Evolutionary conservation across 139 green algal genomes (phyloP), one percentile per base, ranked within the genome.

Genomic region (Coccomyxa sp.): DNA sequence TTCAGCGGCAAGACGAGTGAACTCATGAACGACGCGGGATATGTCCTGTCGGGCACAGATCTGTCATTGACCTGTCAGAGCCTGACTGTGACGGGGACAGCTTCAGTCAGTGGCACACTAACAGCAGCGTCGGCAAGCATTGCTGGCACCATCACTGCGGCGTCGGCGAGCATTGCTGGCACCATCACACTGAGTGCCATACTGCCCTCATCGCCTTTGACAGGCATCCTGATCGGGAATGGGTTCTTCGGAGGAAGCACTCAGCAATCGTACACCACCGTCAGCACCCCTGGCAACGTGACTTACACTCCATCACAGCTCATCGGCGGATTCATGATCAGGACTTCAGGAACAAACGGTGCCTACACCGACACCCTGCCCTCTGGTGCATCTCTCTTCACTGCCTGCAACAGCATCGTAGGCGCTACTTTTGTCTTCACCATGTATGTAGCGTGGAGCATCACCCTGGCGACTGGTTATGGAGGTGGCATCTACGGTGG

Each of bases 251-350:
- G 44, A 58, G 44, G 44, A 58, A 58, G 44, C 44, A 58, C 44
- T 58, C 44, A 58, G 44, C 44, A 58, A 58, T 58, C 44, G 44
- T 58, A 58, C 44, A 58, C 44, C 44, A 58, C 44, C 44, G 44
- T 58, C 44, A 58, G 44, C 44, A 58, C 44, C 44, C 44, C 44
- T 58, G 44, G 44, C 44, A 58, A 58, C 44, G 44, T 58, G 44
- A 58, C 44, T 58, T 58, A 58, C 44, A 58, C 44, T 58, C 44
- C 44, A 58, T 58, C 44, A 58, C 44, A 58, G 44, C 44, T 58
- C 44, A 58, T 58, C 44, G 44, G 44, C 44, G 44, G 44, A 58
- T 58, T 58, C 44, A 58, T 58, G 44, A 58, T 58, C 44, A 58
- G 44, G 44, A 58, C 44, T 58, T 58, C 44, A 58, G 44, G 44